Conservation (phyloP, 805 yeast species). For the Lipomyces orientalis region DNA sequence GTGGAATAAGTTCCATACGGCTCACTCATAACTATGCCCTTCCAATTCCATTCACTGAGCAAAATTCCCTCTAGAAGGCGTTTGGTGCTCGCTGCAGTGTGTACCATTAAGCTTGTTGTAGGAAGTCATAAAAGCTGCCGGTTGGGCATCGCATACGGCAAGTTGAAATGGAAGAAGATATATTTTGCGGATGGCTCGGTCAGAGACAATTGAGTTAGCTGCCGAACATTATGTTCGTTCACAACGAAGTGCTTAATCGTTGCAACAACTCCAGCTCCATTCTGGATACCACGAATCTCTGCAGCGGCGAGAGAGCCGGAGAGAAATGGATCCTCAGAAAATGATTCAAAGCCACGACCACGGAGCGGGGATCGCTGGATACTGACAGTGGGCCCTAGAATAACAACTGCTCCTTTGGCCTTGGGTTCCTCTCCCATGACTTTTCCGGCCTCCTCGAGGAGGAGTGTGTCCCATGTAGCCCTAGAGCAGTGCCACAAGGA, state of each 20-base stretch:
- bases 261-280: slow-evolving; percentile 54
- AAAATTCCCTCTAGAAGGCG: slow-evolving; percentile 53
- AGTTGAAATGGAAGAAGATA: slow-evolving; percentile 67
- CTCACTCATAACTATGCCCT: slow-evolving; percentile 64
- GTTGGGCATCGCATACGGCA: slow-evolving; percentile 59
- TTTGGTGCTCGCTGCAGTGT: slow-evolving; percentile 57
- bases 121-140: slow-evolving; percentile 63
- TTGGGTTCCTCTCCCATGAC: slow-evolving; percentile 61
- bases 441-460: slow-evolving; percentile 55
- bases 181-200: slow-evolving; percentile 67
- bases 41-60: slow-evolving; percentile 61
- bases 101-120: slow-evolving; percentile 67
- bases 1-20: slow-evolving; percentile 65
- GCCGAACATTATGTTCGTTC: slow-evolving; percentile 61
- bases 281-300: slow-evolving; percentile 60
- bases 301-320: slow-evolving; percentile 55
- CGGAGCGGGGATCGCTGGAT: slow-evolving; percentile 63
- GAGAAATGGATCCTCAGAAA: slow-evolving; percentile 63
- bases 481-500: slow-evolving; percentile 66
- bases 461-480: slow-evolving; percentile 60
- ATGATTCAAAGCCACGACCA: slow-evolving; percentile 66
- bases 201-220: slow-evolving; percentile 57
- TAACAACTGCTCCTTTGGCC: slow-evolving; percentile 57
- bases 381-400: slow-evolving; percentile 58
- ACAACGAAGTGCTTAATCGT: slow-evolving; percentile 67